Conservation (phyloP, 768 basidiomycete genomes). For the Boletus insuetus region DNA sequence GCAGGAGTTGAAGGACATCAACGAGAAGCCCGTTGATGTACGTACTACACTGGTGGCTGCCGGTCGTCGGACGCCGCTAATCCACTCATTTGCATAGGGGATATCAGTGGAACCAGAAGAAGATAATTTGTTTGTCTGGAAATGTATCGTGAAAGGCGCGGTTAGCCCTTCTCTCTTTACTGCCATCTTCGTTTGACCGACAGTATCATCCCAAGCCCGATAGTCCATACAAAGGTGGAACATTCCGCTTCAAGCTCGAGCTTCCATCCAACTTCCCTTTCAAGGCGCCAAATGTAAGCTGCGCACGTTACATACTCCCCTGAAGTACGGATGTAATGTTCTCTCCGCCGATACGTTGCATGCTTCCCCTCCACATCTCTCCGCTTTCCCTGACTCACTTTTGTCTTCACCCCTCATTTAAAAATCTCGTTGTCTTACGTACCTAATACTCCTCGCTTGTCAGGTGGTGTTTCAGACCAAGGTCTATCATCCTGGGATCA, state of each 20-base stretch:
- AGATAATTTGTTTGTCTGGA: conserved; percentile 75
- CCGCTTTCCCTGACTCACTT: neutral
- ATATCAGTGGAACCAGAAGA: conserved; percentile 61
- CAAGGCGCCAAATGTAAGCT: conserved; percentile 73
- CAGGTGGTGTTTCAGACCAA: conserved; percentile 83
- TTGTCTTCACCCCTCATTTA: neutral
- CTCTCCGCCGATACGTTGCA: conserved; percentile 22
- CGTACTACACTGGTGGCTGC: conserved; percentile 18
- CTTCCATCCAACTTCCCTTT: conserved; percentile 84
- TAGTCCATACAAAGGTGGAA: conserved; percentile 82
- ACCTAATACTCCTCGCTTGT: conserved; percentile 6
- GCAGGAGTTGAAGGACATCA: conserved; percentile 68
- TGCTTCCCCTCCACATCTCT: neutral
- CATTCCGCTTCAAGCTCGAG: conserved; percentile 68
- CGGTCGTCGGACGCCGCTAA: conserved; percentile 5
- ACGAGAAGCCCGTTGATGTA: conserved; percentile 64
- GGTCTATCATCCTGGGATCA: conserved; percentile 89
- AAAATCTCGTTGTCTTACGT: conserved; percentile 16
- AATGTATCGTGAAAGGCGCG: conserved; percentile 70
- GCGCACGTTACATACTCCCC: conserved; percentile 3
- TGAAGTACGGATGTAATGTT: neutral
- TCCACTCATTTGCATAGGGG: conserved; percentile 42
- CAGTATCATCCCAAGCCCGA: conserved; percentile 46
- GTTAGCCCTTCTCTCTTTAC: conserved; percentile 40
- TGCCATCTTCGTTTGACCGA: neutral